phyloP scores from a whole-genome alignment of 371 early-diverging fungal species.

The Mucor velutinosus region DNA sequence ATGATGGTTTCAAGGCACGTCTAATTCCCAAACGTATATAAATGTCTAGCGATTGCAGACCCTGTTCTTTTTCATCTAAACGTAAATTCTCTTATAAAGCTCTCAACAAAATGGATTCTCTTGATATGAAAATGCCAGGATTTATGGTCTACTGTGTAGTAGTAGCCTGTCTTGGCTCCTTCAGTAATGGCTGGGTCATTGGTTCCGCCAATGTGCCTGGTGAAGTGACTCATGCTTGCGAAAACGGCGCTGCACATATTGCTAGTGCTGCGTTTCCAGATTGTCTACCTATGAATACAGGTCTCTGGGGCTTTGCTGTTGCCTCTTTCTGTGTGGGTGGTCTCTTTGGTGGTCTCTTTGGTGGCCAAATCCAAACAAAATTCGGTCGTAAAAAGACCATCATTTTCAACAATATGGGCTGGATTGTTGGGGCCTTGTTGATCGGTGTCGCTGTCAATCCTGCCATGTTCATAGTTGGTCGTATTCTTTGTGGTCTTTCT shows the following conservation, averaged over 20 bases:
- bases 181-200: conserved; percentile 45
- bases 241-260: conserved; percentile 12
- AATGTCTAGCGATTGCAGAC: no score
- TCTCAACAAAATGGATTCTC: conserved; percentile 32
- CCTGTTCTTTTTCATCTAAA: no score
- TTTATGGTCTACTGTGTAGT: conserved; percentile 45
- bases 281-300: conserved; percentile 29
- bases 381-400: conserved; percentile 69
- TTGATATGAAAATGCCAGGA: conserved; percentile 27
- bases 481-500: conserved; percentile 78
- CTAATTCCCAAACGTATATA: no score
- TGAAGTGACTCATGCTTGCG: conserved; percentile 23
- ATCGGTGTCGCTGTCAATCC: conserved; percentile 54
- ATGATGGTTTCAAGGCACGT: no score
- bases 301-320: conserved; percentile 57
- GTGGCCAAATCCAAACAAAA: conserved; percentile 54
- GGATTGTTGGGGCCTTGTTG: conserved; percentile 64
- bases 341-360: conserved; percentile 63
- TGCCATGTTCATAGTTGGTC: conserved; percentile 71
- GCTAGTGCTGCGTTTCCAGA: conserved; percentile 17
- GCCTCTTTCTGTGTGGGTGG: conserved; percentile 73
- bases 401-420: conserved; percentile 59
- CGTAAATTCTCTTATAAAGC: neutral
- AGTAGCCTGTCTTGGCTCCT: conserved; percentile 36
- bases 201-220: conserved; percentile 51